Evolutionary conservation across 805 yeast species (phyloP), one percentile per base, ranked within the genome.

Genomic region (Blastobotrys peoriensis): DNA sequence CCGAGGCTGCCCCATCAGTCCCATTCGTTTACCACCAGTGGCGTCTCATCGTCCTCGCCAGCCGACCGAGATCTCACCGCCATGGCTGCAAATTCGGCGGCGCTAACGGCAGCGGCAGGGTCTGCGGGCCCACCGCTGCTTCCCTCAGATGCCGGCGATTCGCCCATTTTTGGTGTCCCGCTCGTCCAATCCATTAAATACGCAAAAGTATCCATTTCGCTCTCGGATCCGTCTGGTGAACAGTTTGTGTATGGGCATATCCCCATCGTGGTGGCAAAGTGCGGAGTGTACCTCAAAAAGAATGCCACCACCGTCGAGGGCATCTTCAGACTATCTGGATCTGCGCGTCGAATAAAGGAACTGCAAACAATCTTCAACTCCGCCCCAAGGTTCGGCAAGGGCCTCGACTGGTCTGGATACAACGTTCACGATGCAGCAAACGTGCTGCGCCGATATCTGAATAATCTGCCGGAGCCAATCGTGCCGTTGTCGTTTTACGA

Each of bases 361-460:
- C 70, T 93, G 33, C 98, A 93, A 62, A 73, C 76, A 33, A 71
- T 81, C 10, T 93, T 93, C 68, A 86, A 89, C 44, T 67, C 84
- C 1, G 87, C 96, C 2, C 98, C 98, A 0, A 79, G 78, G 48
- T 93, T 83, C 61, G 99, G 98, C 15, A 77, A 87, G 41, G 83
- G 83, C 53, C 73, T 89, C 37, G 77, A 76, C 53, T 93, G 98
- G 98, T 88, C 86, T 40, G 91, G 95, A 0, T 93, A 79, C 65
- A 86, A 88, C 0, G 97, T 91, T 9, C 98, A 93, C 66, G 99
- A 93, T 64, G 97, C 96, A 1, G 95, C 98, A 1, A 85, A 93
- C 16, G 71, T 93, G 18, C 74, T 93, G 46, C 75, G 98, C 60
- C 71, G 98, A 45, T 93, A 77, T 61, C 71, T 93, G 50, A 87